Conservation (phyloP, 2,329 filamentous ascomycete genomes). For the Colletotrichum godetiae region DNA sequence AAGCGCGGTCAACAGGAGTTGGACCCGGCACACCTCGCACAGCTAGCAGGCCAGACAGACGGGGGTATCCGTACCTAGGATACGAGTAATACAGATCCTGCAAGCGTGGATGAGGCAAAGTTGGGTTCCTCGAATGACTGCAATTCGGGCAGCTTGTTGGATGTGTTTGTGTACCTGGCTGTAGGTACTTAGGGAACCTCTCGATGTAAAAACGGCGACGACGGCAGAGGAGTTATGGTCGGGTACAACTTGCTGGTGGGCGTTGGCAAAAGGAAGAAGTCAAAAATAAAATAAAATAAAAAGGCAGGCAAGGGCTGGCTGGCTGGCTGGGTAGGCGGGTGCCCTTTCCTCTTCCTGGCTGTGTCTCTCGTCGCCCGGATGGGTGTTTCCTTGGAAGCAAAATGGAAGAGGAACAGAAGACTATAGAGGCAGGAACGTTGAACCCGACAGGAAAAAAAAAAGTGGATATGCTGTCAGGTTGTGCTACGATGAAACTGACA, state of each 20-base stretch:
- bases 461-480: conserved; percentile 35
- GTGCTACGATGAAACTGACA: conserved; percentile 36
- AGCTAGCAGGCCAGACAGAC: conserved; percentile 19
- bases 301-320: neutral
- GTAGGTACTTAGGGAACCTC: neutral
- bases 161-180: neutral
- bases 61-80: conserved; percentile 5
- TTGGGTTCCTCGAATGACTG: neutral
- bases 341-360: conserved; percentile 1
- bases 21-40: conserved; percentile 23
- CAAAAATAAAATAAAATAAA: neutral
- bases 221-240: neutral
- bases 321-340: neutral
- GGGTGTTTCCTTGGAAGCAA: conserved; percentile 14
- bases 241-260: neutral
- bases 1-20: conserved; percentile 13
- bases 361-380: neutral
- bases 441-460: conserved; percentile 6
- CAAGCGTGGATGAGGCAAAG: neutral
- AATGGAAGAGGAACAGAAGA: conserved; percentile 15
- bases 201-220: neutral
- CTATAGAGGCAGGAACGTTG: neutral
- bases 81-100: neutral
- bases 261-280: neutral
- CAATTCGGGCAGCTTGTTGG: neutral